Percentiles rank a stretch among this genome's conserved stretches.
Evolutionary conservation across 371 early-diverging fungal genomes (phyloP).

Genomic region (Cokeromyces recurvatus): DNA sequence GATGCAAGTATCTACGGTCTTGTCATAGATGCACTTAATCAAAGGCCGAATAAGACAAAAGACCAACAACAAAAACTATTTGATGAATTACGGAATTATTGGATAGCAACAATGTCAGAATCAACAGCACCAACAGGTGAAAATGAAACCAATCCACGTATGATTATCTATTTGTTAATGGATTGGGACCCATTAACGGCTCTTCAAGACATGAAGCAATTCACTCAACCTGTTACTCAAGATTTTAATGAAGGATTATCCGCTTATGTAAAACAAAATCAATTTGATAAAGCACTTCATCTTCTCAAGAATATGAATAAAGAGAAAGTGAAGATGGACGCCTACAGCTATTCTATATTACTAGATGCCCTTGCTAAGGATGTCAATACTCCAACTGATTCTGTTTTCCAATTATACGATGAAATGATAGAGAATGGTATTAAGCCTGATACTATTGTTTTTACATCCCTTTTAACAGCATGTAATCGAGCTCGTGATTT

Average conservation of each 20-base stretch:
- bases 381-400: constrained; percentile 8
- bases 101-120: background rate
- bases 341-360: constrained; percentile 31
- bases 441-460: constrained; percentile 25
- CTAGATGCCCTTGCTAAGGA: constrained; percentile 38
- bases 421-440: constrained; percentile 29
- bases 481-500: constrained; percentile 19
- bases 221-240: constrained; percentile 1
- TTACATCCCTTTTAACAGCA: constrained; percentile 26
- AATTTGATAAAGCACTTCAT: constrained; percentile 25
- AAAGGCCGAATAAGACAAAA: no score
- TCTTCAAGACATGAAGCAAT: constrained; percentile 8
- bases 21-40: constrained; percentile 9
- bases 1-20: constrained; percentile 27
- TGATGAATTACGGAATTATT: no score
- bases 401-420: constrained; percentile 28
- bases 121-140: background rate
- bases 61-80: no score
- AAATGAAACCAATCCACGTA: no score
- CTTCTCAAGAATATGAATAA: constrained; percentile 27
- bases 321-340: constrained; percentile 19
- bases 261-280: constrained; percentile 21
- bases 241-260: constrained; percentile 35
- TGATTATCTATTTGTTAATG: constrained; percentile 14
- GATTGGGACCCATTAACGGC: constrained; percentile 23